Base-by-base conservation (phyloP, 2,329 filamentous ascomycete species). In the Fusarium sp. region DNA sequence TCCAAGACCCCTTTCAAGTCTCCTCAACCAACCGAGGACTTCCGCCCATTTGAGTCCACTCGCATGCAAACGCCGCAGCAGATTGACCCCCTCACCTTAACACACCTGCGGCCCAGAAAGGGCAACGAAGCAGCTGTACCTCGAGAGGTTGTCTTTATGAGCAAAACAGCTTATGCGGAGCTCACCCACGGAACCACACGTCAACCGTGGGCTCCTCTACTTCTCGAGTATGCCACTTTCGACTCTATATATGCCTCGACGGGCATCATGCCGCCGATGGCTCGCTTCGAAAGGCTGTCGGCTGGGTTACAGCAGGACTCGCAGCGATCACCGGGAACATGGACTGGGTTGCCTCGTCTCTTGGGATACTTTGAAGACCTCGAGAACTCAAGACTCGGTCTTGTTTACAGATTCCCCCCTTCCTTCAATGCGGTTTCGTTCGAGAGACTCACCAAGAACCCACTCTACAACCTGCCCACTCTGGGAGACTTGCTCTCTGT, bases 291-390 rank as follows among this genome's bases (percentile, higher is more conserved):
- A 80, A 91, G 88, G 77, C 83, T 92, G 16, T 91, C 88, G 16
- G 84, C 88, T 6, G 90, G 87, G 0, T 83, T 92, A 14, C 90
- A 88, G 77, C 85, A 86, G 24, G 87, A 88, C 64, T 85, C 88
- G 0, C 87, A 87, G 52, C 84, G 86, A 22, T 85, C 86, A 2
- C 86, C 84, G 7, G 86, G 84, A 27, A 87, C 91, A 2, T 93
- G 88, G 86, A 91, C 88, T 79, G 86, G 93, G 72, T 78, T 92
- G 11, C 89, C 91, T 18, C 86, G 88, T 24, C 83, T 93, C 52
- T 82, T 92, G 14, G 91, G 90, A 3, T 95, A 94, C 78, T 95
- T 94, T 76, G 93, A 95, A 79, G 93, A 95, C 76, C 87, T 92
- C 63, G 88, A 90, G 20, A 86, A 90, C 63, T 91, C 93, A 1